Conservation (phyloP, 805 yeast species). For the Yarrowia sp. region DNA sequence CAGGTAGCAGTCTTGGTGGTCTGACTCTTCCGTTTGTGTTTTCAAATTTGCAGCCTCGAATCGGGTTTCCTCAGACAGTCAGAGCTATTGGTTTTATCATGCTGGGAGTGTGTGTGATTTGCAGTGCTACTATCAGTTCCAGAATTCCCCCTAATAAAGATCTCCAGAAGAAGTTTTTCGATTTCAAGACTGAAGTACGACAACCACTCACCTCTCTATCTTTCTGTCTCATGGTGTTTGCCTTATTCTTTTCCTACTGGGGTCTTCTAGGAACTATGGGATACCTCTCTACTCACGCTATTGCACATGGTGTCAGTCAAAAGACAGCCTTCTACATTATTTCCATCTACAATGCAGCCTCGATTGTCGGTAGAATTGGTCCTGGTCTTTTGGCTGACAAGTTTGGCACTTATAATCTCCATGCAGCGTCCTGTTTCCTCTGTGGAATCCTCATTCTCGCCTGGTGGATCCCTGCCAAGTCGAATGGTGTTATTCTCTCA, state of each 20-base stretch:
- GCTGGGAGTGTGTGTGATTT: conserved; percentile 45
- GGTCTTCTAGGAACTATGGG: conserved; percentile 54
- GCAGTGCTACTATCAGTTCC: conserved; percentile 44
- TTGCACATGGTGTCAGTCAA: conserved; percentile 43
- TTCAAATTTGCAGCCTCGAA: conserved; percentile 52
- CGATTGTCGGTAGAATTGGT: conserved; percentile 58
- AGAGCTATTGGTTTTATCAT: conserved; percentile 56
- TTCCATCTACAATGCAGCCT: conserved; percentile 49
- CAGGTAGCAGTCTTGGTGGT: conserved; percentile 62
- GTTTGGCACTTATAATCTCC: conserved; percentile 56
- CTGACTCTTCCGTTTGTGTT: conserved; percentile 58
- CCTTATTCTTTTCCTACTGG: conserved; percentile 43
- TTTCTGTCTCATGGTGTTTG: conserved; percentile 43
- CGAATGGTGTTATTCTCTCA: conserved; percentile 45
- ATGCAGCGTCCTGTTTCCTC: conserved; percentile 6
- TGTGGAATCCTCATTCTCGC: conserved; percentile 42
- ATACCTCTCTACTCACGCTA: conserved; percentile 49
- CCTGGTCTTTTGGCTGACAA: conserved; percentile 59
- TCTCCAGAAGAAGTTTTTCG: conserved; percentile 39
- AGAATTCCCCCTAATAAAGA: conserved; percentile 45
- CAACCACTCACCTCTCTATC: conserved; percentile 32
- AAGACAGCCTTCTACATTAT: conserved; percentile 47
- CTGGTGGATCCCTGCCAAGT: conserved; percentile 43
- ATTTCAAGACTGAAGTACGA: conserved; percentile 16
- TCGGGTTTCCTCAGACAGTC: conserved; percentile 61